A percentile compares a stretch with the other conserved stretches of the same genome.
phyloP scores from a whole-genome alignment of 805 yeast genomes.

The Zygoascus ofunaensis region DNA sequence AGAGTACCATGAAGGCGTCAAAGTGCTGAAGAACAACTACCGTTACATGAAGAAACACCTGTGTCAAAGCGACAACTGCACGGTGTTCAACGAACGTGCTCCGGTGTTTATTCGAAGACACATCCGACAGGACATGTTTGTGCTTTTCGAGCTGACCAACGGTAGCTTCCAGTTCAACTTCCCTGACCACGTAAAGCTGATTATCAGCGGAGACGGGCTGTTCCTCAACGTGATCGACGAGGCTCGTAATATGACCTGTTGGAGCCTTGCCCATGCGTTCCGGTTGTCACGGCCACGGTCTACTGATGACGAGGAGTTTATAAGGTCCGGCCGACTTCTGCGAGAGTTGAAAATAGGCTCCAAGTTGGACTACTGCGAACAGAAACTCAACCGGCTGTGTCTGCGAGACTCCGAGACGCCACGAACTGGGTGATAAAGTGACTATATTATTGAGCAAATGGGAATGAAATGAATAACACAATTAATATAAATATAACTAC shows the following conservation, averaged over 20 bases:
- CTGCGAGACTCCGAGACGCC: neutral
- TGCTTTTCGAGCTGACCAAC: constrained; percentile 88
- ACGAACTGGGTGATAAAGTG: neutral
- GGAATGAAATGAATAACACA: neutral
- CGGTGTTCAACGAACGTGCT: constrained; percentile 31
- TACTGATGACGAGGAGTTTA: neutral
- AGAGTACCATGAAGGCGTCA: neutral
- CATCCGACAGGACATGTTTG: constrained; percentile 66
- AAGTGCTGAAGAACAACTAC: neutral
- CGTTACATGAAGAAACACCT: neutral
- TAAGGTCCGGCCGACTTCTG: neutral
- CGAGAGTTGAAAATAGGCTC: neutral
- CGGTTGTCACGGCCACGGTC: neutral
- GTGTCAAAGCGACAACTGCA: constrained; percentile 31
- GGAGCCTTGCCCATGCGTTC: constrained; percentile 11
- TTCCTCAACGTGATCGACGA: constrained; percentile 51
- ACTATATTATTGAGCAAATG: too few relatives aligned
- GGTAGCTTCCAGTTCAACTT: constrained; percentile 92
- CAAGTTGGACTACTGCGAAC: constrained; percentile 3
- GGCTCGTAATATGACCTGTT: constrained; percentile 17
- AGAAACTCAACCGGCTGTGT: constrained; percentile 1
- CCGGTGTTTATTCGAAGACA: constrained; percentile 66
- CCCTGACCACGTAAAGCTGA: constrained; percentile 85
- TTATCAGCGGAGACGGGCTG: constrained; percentile 35
- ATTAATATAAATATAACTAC: neutral